phyloP scores from a whole-genome alignment of 257 asterid genomes.

The Fraxinus cuspidata region DNA sequence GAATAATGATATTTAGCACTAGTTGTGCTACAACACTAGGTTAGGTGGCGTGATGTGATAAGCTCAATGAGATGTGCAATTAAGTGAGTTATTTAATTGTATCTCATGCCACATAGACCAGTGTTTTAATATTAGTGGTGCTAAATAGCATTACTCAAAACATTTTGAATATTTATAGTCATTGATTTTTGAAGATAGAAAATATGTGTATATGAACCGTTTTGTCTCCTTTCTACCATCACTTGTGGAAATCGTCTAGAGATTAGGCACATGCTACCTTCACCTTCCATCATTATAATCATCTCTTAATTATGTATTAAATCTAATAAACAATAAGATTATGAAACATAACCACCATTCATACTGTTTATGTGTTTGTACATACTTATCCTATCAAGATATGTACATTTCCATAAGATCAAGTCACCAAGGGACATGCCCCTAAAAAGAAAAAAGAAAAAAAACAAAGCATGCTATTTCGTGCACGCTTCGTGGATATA shows the following conservation, averaged over 20 bases:
- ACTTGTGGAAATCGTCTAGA: background rate
- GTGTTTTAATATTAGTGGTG: no score
- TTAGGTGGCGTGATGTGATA: no score
- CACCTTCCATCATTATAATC: conserved; percentile 23
- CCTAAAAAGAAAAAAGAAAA: no score
- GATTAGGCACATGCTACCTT: conserved; percentile 29
- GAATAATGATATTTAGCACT: no score
- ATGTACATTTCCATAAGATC: no score
- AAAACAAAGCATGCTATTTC: background rate
- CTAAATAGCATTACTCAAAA: no score
- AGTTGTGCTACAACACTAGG: no score
- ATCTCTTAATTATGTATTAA: conserved; percentile 17
- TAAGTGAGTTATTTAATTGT: no score
- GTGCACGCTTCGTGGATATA: background rate
- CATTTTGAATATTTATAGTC: conserved; percentile 2
- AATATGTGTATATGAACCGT: conserved; percentile 24
- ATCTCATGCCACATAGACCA: no score
- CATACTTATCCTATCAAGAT: background rate
- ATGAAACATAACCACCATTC: conserved; percentile 31
- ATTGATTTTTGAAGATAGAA: conserved; percentile 8
- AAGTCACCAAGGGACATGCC: background rate
- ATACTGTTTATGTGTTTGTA: conserved; percentile 17
- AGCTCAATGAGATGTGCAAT: no score
- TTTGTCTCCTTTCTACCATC: conserved; percentile 36
- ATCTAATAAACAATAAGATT: conserved; percentile 13